Evolutionary conservation across 371 early-diverging fungal species (phyloP).

Genomic region (Circinella minor): DNA sequence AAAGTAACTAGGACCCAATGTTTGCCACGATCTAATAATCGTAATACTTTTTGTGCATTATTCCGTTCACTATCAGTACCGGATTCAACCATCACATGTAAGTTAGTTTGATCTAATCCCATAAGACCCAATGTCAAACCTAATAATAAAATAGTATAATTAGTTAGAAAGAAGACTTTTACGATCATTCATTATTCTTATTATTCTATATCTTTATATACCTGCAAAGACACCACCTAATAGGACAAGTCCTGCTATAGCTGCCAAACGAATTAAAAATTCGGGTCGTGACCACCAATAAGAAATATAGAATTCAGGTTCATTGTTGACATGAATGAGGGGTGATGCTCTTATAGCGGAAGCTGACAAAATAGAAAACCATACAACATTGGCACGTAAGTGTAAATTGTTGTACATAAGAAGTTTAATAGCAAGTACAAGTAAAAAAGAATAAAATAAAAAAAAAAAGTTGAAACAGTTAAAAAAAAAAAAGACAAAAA

Average conservation of each 20-base stretch:
- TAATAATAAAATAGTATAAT: conserved; percentile 17
- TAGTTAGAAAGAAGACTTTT: too few relatives aligned
- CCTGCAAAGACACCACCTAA: conserved; percentile 70
- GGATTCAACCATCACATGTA: conserved; percentile 73
- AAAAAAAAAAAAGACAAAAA: neutral
- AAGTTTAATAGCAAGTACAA: too few relatives aligned
- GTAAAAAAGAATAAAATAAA: too few relatives aligned
- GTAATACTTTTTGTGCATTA: conserved; percentile 73
- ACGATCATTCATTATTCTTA: too few relatives aligned
- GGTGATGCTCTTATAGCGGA: conserved; percentile 1
- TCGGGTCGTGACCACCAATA: conserved; percentile 16
- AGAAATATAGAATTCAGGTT: neutral
- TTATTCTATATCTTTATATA: conserved; percentile 11
- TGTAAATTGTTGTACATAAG: neutral
- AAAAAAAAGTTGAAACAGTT: neutral
- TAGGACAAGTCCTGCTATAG: conserved; percentile 53
- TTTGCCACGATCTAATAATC: conserved; percentile 72
- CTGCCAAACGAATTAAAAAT: conserved; percentile 36
- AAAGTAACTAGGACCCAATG: conserved; percentile 91
- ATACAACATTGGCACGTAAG: conserved; percentile 5
- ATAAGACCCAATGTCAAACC: conserved; percentile 87
- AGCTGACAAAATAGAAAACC: neutral
- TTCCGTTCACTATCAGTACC: conserved; percentile 68
- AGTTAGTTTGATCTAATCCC: conserved; percentile 75
- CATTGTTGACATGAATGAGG: neutral